Evolutionary conservation across 192 early-diverging fungal genomes (phyloP), one percentile per base, ranked within the genome.

Genomic region (Coemansia sp.): DNA sequence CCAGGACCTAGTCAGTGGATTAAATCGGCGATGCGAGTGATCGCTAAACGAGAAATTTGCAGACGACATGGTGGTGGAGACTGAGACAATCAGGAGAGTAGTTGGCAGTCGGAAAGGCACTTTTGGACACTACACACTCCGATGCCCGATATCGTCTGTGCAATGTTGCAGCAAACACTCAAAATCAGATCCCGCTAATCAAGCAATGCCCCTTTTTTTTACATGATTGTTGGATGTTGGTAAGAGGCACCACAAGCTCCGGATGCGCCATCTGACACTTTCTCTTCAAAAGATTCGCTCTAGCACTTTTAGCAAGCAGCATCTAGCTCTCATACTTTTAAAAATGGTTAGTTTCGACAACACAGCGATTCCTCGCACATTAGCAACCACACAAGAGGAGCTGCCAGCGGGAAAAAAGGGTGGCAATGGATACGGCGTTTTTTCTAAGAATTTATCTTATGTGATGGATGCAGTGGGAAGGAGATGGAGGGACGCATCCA

Each of bases 1-100:
- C 96, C 96, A 98, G 0, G 89, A 85, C 62, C 89, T 83, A 3
- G 90, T 92, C 63, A 98, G 78, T 26, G 96, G 96, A 63, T 98
- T 98, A 83, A 85, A 93, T 21, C 96, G 89, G 12, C 88, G 83
- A 76, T 95, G 95, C 54, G 76, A 73, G 63, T 79, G 76, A 52
- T 73, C 76, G n/a, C 49, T 49, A 48, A 79, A 79, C 10, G 76
- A 79, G 54, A 79, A 79, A 49, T 72, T 66, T 41, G 49, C 30
- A 31, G 30, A 31, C 30, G 30, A 31, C 30, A 31, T 31, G 30
- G 30, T 31, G 30, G 30, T 7, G 3, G 30, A 7, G 30, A 31
- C 7, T 31, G 30, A 31, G 30, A 31, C 30, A 31, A 31, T 7
- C 30, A 31, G 30, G 3, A 31, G 7, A 31, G 7, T 7, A 7